Evolutionary conservation across 1,284 basidiomycete species (phyloP).

Genomic region (Vanrija humicola): DNA sequence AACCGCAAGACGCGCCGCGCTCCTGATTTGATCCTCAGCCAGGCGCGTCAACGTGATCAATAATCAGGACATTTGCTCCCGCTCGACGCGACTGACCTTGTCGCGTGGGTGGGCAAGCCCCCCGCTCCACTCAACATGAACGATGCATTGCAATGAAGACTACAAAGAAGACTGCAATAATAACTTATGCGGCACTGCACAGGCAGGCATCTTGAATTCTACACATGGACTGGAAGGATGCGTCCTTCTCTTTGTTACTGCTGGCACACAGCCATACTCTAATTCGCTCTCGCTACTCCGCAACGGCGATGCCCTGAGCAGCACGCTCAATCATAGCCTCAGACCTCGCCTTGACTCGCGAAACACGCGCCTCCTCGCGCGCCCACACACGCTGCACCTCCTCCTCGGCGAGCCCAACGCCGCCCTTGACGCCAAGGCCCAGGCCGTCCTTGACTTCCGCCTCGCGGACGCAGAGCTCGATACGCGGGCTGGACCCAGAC

Average conservation of each 20-base stretch:
- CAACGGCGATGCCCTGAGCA: conserved; percentile 5
- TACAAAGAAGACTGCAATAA: not conserved
- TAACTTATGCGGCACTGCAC: not conserved
- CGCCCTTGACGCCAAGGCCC: conserved; percentile 11
- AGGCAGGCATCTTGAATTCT: not conserved
- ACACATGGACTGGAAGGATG: not conserved
- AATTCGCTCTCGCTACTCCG: not conserved
- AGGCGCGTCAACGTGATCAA: not conserved
- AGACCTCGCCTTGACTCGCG: conserved; percentile 9
- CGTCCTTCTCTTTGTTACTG: not conserved
- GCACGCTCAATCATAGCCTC: conserved; percentile 10
- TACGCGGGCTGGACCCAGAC: conserved; percentile 11
- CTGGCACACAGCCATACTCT: not conserved
- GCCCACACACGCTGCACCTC: conserved; percentile 33
- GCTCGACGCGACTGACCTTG: conserved; percentile 1
- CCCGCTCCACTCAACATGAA: not conserved
- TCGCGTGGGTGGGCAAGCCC: not conserved
- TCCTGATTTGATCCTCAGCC: too few relatives aligned
- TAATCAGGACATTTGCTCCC: not conserved
- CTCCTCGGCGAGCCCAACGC: conserved; percentile 30
- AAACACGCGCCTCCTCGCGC: conserved; percentile 28
- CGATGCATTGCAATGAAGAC: not conserved
- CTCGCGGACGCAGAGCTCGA: conserved; percentile 37
- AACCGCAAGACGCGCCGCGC: not conserved
- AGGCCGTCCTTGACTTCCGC: conserved; percentile 37